These are phyloP conservation scores for Cystobasidium slooffiae DNA, from an alignment of 1,284 basidiomycete genomes.

Conservation along the genomic window DNA sequence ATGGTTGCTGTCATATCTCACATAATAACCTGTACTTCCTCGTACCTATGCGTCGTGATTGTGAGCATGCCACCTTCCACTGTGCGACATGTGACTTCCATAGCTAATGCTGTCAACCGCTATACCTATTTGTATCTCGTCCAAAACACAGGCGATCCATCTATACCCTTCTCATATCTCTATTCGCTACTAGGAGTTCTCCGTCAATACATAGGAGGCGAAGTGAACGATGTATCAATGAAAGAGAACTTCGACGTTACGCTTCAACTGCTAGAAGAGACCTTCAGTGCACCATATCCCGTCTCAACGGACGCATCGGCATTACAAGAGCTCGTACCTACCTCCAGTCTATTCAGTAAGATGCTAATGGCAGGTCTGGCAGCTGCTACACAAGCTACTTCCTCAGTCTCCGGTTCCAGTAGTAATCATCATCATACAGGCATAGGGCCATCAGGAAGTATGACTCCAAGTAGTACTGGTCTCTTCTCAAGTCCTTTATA, in stretches of 20 bases:
- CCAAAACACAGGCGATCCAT: slow-evolving; percentile 72
- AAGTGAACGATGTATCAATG: slow-evolving; percentile 73
- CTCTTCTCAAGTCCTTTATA: slow-evolving; percentile 89
- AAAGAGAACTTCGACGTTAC: slow-evolving; percentile 96
- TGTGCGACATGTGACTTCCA: not conserved
- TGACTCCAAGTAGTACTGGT: not conserved
- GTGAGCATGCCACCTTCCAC: slow-evolving; percentile 9
- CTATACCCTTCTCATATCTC: slow-evolving; percentile 86
- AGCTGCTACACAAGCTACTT: slow-evolving; percentile 55
- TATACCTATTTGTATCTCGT: not conserved
- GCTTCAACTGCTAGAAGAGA: slow-evolving; percentile 64
- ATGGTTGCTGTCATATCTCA: slow-evolving; percentile 43
- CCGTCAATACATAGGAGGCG: slow-evolving; percentile 80
- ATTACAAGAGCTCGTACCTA: slow-evolving; percentile 86
- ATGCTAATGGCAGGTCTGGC: slow-evolving; percentile 68
- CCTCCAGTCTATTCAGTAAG: slow-evolving; percentile 81
- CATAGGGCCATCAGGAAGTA: slow-evolving; percentile 43
- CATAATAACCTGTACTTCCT: slow-evolving; percentile 35
- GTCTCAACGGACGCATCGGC: slow-evolving; percentile 92
- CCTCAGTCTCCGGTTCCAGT: slow-evolving; percentile 54
- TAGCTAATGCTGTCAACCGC: too few relatives aligned
- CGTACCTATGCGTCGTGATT: slow-evolving; percentile 21
- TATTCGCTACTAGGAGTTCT: slow-evolving; percentile 82
- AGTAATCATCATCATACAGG: not conserved
- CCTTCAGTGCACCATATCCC: slow-evolving; percentile 35